These are phyloP conservation scores for Hypoxylon subgilvum DNA, from an alignment of 495 filamentous ascomycete species.

Conservation along the genomic window DNA sequence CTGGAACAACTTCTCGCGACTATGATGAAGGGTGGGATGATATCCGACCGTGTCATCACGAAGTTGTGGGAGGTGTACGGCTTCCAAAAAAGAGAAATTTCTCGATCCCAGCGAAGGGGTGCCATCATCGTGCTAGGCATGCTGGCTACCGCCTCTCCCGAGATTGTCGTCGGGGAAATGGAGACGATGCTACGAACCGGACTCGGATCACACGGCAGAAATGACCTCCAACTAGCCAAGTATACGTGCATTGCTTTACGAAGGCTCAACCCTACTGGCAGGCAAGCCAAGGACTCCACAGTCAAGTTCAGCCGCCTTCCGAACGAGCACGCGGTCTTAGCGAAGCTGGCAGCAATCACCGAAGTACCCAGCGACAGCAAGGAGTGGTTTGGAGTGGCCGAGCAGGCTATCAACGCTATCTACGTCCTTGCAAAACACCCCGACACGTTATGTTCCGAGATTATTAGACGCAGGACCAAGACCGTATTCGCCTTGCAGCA, in stretches of 20 bases:
- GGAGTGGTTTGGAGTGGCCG: slow-evolving; percentile 97
- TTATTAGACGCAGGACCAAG: slow-evolving; percentile 84
- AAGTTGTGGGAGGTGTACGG: slow-evolving; percentile 99
- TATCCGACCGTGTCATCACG: slow-evolving; percentile 82
- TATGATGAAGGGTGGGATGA: slow-evolving; percentile 93
- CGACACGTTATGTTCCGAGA: slow-evolving; percentile 90
- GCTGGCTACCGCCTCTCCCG: slow-evolving; percentile 89
- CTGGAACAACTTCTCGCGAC: slow-evolving; percentile 92
- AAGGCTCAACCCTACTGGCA: slow-evolving; percentile 82
- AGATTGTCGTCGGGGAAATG: slow-evolving; percentile 91
- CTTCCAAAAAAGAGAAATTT: slow-evolving; percentile 90
- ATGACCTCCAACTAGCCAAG: slow-evolving; percentile 86
- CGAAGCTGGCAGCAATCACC: slow-evolving; percentile 78
- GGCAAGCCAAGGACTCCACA: slow-evolving; percentile 73
- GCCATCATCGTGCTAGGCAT: slow-evolving; percentile 97
- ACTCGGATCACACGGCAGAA: slow-evolving; percentile 76
- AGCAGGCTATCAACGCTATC: slow-evolving; percentile 95
- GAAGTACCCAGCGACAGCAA: slow-evolving; percentile 86
- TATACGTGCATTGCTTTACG: slow-evolving; percentile 92
- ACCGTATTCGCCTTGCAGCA: slow-evolving; percentile 67
- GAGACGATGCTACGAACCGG: slow-evolving; percentile 92
- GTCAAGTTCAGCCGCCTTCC: slow-evolving; percentile 76
- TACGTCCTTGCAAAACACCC: slow-evolving; percentile 95
- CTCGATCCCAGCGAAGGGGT: slow-evolving; percentile 86
- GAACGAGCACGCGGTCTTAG: slow-evolving; percentile 88